Evolutionary conservation across 176 grass and related monocot species (phyloP), one percentile per base, ranked within the genome.

Genomic region (Themeda triandra): DNA sequence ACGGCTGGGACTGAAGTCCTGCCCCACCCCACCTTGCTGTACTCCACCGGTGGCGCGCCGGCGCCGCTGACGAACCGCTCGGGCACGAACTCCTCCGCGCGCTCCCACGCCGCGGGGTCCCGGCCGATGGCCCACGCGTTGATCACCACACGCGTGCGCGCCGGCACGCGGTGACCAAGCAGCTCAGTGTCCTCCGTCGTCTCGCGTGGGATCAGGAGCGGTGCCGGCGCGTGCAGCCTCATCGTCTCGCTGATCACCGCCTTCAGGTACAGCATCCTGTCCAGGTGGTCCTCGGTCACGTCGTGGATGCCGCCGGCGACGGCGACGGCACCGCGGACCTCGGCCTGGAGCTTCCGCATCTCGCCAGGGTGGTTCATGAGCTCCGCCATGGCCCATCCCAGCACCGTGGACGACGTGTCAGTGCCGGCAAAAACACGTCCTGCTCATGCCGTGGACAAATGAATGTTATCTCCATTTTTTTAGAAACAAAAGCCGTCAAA

Each of bases 381-480:
- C 80, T 86, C 83, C 3, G 74, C 88, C 84, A 90, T 90, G 23
- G 36, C 67, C 80, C 84, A 79, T 46, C 39, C 88, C 73, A 86
- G 0, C 1, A 31, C 18, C 15, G 68, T 63, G 45, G 36, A 67
- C 2, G 73, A 45, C 0, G 84, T 87, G 66, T 87, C 74, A 0
- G 84, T 90, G 18, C 8, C 73, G 0, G 89, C 89, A 8, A 24
- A 2, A 90, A 74, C 79, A 87, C 69, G 39, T 83, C 84, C 82
- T 89, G 53, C 53, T n/a, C 7, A 54, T 14, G 46, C 46, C 5
- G 14, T 48, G 45, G 13, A 53, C 17, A 15, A 6, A 53, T 19
- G 49, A 53, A 49, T 49, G 13, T 49, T 49, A 18, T 49, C 18
- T 49, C 13, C 13, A 10, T 15, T 4, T 46, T 46, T 46, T 46